Base-by-base conservation (phyloP, 805 yeast species). In the Pichia paraexigua region DNA sequence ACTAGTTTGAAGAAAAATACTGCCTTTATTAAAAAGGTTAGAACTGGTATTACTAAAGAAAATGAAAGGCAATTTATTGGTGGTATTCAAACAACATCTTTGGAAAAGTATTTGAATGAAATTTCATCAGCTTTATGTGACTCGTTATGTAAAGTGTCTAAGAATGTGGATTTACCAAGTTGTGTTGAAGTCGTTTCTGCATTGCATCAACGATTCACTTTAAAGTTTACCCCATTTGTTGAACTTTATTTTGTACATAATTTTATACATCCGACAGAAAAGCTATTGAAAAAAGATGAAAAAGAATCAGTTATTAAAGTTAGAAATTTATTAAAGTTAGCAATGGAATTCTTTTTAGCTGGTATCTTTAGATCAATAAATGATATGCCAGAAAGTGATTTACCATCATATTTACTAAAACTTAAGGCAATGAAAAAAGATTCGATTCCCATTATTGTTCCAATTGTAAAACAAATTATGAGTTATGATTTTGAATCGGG, bases 1-100 rank as follows among this genome's bases (percentile, higher is more conserved):
- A 72, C 95, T 0, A 84, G 91, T 51, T 71, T 90, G 57, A 90
- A 90, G 71, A 87, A 84, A 64, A 87, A 91, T 62, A 80, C 88
- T 4, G 85, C 89, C 0, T 86, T 87, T 60, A 82, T 89, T 47
- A 85, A 83, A 63, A 85, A 84, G 58, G 62, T 90, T 48, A 76
- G 82, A 56, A 71, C 76, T 2, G 72, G 82, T 2, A 65, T 89
- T 24, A 76, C 71, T 40, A 74, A 73, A 41, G 91, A 83, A 8
- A 74, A 74, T 41, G 65, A 66, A 51, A 61, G 58, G 43, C 62
- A 74, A 9, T 65, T 86, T 2, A 53, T 87, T 40, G 77, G 79
- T 49, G 96, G 88, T 52, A 73, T 90, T 43, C 60, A 68, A 3
- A 72, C 81, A 11, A 68, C 85, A 5, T 79, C 91, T 1, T 68